Percentiles rank a stretch among this genome's conserved stretches.
Evolutionary conservation across 805 yeast species (phyloP).

Genomic region (Kluyveromyces starmeri): DNA sequence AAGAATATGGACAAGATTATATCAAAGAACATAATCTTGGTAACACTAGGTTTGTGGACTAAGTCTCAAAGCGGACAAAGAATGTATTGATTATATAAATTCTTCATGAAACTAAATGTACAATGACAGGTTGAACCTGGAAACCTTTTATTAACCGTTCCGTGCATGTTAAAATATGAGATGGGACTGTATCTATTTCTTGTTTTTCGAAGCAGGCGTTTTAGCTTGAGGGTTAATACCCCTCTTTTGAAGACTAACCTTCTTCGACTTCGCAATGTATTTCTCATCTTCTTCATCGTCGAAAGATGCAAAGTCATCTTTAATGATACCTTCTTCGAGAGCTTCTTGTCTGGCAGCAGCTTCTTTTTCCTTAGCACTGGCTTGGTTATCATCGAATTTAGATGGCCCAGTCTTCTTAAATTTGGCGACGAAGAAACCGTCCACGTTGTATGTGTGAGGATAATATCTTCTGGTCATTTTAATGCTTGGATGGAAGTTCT

Average conservation of each 20-base stretch:
- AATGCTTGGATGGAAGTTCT: constrained; percentile 70
- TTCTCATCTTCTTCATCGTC: constrained; percentile 67
- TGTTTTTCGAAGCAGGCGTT: not conserved
- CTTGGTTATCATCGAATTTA: constrained; percentile 74
- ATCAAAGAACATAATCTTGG: constrained; percentile 81
- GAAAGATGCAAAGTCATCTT: constrained; percentile 79
- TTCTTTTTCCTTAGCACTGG: constrained; percentile 85
- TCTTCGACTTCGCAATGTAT: constrained; percentile 60
- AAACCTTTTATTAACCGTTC: not conserved
- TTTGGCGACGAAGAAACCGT: constrained; percentile 96
- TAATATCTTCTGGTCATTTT: constrained; percentile 88
- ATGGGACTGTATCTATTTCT: not conserved
- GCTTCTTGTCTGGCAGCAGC: constrained; percentile 71
- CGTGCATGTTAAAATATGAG: not conserved
- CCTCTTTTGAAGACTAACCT: constrained; percentile 54
- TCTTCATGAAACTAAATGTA: constrained; percentile 1
- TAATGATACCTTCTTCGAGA: constrained; percentile 70
- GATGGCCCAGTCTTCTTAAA: constrained; percentile 85
- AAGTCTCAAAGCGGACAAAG: not conserved
- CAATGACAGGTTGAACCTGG: constrained; percentile 1
- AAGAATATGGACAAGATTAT: constrained; percentile 84
- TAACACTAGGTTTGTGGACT: constrained; percentile 32
- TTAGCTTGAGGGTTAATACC: constrained; percentile 59
- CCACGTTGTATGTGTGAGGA: constrained; percentile 97
- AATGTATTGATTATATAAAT: constrained; percentile 1